phyloP scores from a whole-genome alignment of 495 filamentous ascomycete genomes.

The Paragyromitra xinjiangensis region DNA sequence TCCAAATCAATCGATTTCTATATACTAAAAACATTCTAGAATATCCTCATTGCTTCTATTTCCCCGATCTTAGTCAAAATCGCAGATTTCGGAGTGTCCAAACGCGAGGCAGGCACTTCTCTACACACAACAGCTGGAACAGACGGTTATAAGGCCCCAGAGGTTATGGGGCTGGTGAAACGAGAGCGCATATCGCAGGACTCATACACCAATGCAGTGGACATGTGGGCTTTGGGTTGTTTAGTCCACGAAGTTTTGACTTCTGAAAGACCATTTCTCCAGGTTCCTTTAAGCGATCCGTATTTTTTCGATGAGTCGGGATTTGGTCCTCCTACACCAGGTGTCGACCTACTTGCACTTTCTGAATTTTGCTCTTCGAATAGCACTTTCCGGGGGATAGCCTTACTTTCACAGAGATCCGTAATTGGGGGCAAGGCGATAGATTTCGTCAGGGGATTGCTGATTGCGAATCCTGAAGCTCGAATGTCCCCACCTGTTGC shows the following conservation, averaged over 20 bases:
- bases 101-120: not conserved
- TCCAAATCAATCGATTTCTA: not conserved
- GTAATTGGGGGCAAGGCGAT: not conserved
- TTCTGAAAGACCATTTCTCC: not conserved
- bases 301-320: not conserved
- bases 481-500: not conserved
- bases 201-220: not conserved
- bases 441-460: not conserved
- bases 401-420: not conserved
- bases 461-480: not conserved
- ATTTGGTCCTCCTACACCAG: not conserved
- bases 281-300: not conserved
- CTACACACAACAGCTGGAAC: not conserved
- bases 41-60: not conserved
- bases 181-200: not conserved
- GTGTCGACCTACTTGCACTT: not conserved
- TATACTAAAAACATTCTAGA: not conserved
- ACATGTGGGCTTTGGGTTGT: constrained; percentile 8
- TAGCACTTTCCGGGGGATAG: not conserved
- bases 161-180: not conserved
- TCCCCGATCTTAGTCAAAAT: constrained; percentile 5
- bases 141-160: not conserved
- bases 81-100: constrained; percentile 6
- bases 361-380: not conserved
- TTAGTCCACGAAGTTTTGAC: constrained; percentile 1